phyloP scores from a whole-genome alignment of 2,329 filamentous ascomycete genomes.

The Emmonsiellopsis sp. region DNA sequence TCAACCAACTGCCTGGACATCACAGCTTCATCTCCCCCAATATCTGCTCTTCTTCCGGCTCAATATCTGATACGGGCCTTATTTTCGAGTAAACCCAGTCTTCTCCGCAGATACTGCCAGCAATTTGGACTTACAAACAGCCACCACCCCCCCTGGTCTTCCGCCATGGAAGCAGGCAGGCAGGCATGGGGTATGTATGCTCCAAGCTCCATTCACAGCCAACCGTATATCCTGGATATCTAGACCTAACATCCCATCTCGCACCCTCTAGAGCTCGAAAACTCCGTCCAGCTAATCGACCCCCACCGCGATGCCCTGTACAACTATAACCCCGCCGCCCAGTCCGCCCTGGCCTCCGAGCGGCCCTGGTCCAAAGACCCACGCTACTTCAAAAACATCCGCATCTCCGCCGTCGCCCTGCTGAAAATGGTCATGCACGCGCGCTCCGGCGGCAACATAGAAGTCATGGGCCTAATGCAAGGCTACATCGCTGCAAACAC shows the following conservation, averaged over 20 bases:
- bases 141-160: not conserved
- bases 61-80: too few relatives aligned
- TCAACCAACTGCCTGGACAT: slow-evolving; percentile 4
- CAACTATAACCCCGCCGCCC: slow-evolving; percentile 60
- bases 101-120: not conserved
- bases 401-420: slow-evolving; percentile 85
- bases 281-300: slow-evolving; percentile 74
- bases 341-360: slow-evolving; percentile 54
- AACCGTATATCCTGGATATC: not conserved
- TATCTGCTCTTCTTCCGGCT: too few relatives aligned
- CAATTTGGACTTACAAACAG: not conserved
- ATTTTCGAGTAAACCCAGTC: too few relatives aligned
- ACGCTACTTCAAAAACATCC: slow-evolving; percentile 84
- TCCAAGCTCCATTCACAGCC: slow-evolving; percentile 5
- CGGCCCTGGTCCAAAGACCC: slow-evolving; percentile 71
- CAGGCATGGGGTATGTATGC: slow-evolving; percentile 49
- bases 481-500: slow-evolving; percentile 77
- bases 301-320: slow-evolving; percentile 85
- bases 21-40: slow-evolving; percentile 1
- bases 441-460: slow-evolving; percentile 80
- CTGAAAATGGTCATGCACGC: slow-evolving; percentile 99
- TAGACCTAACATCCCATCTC: not conserved
- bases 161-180: slow-evolving; percentile 46
- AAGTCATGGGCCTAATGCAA: slow-evolving; percentile 98
- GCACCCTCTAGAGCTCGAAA: slow-evolving; percentile 64